These are phyloP conservation scores for Teratosphaeria pseudoeucalypti DNA, from an alignment of 2,329 filamentous ascomycete species.

Conservation along the genomic window DNA sequence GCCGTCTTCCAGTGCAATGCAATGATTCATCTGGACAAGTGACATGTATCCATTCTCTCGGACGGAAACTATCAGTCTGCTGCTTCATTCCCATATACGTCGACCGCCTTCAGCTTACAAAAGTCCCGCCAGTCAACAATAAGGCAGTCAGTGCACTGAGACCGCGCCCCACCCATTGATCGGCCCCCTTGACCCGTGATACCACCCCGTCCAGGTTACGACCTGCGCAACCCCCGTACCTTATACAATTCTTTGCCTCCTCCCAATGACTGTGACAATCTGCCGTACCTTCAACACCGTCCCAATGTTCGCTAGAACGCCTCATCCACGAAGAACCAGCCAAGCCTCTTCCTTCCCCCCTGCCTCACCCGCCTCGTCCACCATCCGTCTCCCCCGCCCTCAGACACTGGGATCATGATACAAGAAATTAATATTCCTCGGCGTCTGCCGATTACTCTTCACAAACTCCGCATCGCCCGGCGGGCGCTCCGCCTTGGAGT, in stretches of 20 bases:
- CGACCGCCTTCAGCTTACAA: no score
- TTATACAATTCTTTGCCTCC: not conserved
- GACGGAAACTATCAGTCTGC: no score
- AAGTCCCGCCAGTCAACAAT: no score
- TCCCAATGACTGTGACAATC: not conserved
- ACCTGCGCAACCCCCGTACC: not conserved
- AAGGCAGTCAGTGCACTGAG: no score
- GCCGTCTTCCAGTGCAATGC: no score
- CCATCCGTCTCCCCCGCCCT: constrained; percentile 1
- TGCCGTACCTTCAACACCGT: not conserved
- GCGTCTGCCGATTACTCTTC: constrained; percentile 62
- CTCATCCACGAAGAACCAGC: not conserved
- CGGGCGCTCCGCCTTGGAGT: constrained; percentile 76
- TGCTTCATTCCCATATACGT: no score
- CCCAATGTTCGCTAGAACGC: not conserved
- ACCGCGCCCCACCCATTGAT: no score
- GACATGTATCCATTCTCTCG: no score
- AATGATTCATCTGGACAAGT: no score
- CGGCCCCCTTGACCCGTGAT: not conserved
- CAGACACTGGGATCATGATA: constrained; percentile 73
- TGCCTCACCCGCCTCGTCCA: not conserved
- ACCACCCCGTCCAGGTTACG: not conserved
- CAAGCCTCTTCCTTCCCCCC: not conserved
- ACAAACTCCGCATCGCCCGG: constrained; percentile 88
- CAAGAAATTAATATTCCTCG: constrained; percentile 82